These are phyloP conservation scores for Coemansia asiatica DNA, from an alignment of 192 early-diverging fungal genomes.

Conservation along the genomic window DNA sequence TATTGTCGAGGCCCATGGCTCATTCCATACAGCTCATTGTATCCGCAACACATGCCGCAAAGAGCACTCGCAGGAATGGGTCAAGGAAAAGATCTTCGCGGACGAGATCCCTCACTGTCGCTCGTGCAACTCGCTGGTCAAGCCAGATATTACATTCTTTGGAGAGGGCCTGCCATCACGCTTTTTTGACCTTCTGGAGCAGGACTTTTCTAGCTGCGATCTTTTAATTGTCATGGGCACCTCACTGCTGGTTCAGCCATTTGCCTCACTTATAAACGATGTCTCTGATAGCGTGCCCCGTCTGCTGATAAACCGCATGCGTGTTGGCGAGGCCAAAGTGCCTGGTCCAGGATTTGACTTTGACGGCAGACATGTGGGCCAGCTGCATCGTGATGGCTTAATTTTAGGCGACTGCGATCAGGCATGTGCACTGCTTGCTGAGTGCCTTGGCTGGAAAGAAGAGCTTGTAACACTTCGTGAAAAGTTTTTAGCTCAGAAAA, in stretches of 20 bases:
- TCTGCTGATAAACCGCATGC: conserved; percentile 87
- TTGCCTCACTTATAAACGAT: conserved; percentile 72
- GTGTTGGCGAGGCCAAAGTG: conserved; percentile 63
- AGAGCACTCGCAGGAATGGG: conserved; percentile 42
- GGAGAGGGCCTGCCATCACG: conserved; percentile 82
- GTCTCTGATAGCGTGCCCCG: conserved; percentile 70
- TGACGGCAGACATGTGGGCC: conserved; percentile 59
- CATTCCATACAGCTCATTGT: conserved; percentile 82
- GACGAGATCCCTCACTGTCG: conserved; percentile 70
- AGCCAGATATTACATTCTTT: conserved; percentile 97
- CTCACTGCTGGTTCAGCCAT: conserved; percentile 86
- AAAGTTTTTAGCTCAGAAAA: conserved; percentile 11
- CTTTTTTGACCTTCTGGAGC: conserved; percentile 61
- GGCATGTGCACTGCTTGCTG: conserved; percentile 67
- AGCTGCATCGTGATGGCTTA: conserved; percentile 73
- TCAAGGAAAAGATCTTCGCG: conserved; percentile 57
- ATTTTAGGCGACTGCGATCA: conserved; percentile 83
- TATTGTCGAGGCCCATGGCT: conserved; percentile 94
- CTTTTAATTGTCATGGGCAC: conserved; percentile 94
- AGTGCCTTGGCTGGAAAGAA: conserved; percentile 70
- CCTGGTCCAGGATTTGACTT: conserved; percentile 74
- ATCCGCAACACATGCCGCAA: conserved; percentile 50
- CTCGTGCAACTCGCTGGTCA: conserved; percentile 69
- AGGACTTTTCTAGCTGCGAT: conserved; percentile 79
- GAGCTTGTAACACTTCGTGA: conserved; percentile 32